These are phyloP conservation scores for Aspergillus nidulans DNA, from an alignment of 495 filamentous ascomycete genomes.

Conservation along the genomic window DNA sequence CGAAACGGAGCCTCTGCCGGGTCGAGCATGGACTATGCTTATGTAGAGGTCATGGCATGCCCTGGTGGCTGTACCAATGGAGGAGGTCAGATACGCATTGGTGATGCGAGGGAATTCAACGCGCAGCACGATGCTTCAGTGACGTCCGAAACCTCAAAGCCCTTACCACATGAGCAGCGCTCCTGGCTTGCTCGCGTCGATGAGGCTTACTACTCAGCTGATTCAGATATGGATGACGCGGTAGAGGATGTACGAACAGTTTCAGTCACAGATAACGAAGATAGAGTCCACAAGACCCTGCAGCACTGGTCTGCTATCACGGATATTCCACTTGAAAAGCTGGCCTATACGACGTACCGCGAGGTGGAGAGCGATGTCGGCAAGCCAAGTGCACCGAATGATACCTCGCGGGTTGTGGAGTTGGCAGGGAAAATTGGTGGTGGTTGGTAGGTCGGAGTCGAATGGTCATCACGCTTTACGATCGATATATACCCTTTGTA, in stretches of 20 bases:
- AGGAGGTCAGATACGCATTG: slow-evolving; percentile 87
- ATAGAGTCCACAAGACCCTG: slow-evolving; percentile 51
- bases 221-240: slow-evolving; percentile 49
- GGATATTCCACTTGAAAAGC: slow-evolving; percentile 61
- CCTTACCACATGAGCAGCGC: slow-evolving; percentile 69
- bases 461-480: not conserved
- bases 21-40: slow-evolving; percentile 63
- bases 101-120: slow-evolving; percentile 53
- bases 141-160: slow-evolving; percentile 38
- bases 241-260: slow-evolving; percentile 6
- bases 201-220: slow-evolving; percentile 88
- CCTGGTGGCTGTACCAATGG: slow-evolving; percentile 97
- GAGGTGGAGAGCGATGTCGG: slow-evolving; percentile 94
- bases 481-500: slow-evolving; percentile 16
- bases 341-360: slow-evolving; percentile 82
- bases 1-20: slow-evolving; percentile 30
- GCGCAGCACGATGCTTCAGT: slow-evolving; percentile 12
- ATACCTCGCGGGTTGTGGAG: slow-evolving; percentile 80
- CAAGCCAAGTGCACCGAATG: slow-evolving; percentile 52
- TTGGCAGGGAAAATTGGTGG: slow-evolving; percentile 90
- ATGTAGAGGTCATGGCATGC: slow-evolving; percentile 98
- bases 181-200: slow-evolving; percentile 84
- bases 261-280: slow-evolving; percentile 29
- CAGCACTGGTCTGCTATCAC: slow-evolving; percentile 69
- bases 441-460: slow-evolving; percentile 65